A percentile compares a stretch with the other conserved stretches of the same genome.
phyloP scores from a whole-genome alignment of 805 yeast species.

The Maudiozyma barnettii region DNA sequence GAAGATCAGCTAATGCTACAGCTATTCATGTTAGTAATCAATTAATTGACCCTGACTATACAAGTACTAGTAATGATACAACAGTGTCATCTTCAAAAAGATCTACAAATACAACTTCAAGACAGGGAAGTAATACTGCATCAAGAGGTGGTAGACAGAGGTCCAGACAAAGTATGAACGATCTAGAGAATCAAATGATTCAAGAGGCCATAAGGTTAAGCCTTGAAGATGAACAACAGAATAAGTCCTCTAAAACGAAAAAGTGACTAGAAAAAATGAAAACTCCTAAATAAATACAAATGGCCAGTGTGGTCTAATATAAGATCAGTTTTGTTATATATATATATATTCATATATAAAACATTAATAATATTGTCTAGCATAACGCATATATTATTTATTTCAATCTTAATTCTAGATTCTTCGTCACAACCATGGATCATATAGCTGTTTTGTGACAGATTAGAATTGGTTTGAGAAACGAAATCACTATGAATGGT shows the following conservation, averaged over 20 bases:
- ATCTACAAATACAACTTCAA: conserved; percentile 8
- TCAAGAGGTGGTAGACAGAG: conserved; percentile 8
- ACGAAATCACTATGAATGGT: no score
- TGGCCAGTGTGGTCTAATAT: not conserved
- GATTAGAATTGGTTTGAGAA: no score
- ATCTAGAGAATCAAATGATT: conserved; percentile 67
- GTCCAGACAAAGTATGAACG: conserved; percentile 26
- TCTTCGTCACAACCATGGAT: no score
- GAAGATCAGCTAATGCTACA: conserved; percentile 87
- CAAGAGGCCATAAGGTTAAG: conserved; percentile 75
- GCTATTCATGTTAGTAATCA: conserved; percentile 86
- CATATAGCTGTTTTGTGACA: no score
- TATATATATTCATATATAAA: not conserved
- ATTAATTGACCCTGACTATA: conserved; percentile 34
- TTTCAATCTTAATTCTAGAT: not conserved
- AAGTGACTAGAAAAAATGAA: not conserved
- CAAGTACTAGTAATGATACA: conserved; percentile 1
- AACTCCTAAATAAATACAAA: not conserved
- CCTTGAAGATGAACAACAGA: conserved; percentile 38
- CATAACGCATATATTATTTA: not conserved
- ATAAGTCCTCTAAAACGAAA: not conserved
- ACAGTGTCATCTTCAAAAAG: conserved; percentile 12
- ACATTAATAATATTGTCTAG: not conserved
- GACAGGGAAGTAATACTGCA: not conserved
- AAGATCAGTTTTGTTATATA: not conserved